Evolutionary conservation across 176 grass and related monocot species (phyloP).

Genomic region (Aegilops longissima): DNA sequence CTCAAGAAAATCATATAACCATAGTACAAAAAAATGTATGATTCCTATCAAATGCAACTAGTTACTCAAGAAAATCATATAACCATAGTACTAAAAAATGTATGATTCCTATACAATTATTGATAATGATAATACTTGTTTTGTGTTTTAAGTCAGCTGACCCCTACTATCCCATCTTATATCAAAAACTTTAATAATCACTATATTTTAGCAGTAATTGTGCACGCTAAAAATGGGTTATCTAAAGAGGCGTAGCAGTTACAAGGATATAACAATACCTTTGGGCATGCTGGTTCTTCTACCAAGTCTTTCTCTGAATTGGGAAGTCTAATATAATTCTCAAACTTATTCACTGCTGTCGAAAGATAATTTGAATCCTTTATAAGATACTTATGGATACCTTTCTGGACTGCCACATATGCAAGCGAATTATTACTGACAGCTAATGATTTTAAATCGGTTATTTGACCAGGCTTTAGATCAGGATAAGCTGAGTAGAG

Average conservation of each 20-base stretch:
- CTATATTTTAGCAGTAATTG: conserved; percentile 13
- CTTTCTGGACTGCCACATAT: conserved; percentile 56
- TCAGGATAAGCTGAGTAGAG: conserved; percentile 82
- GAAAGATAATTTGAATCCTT: conserved; percentile 70
- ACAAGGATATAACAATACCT: conserved; percentile 48
- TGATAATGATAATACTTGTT: not conserved
- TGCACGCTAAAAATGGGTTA: conserved; percentile 19
- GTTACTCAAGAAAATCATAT: not conserved
- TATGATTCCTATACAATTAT: conserved; percentile 24
- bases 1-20: not conserved
- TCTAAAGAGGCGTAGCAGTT: not conserved
- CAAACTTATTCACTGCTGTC: conserved; percentile 57
- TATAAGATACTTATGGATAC: conserved; percentile 80
- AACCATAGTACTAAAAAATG: not conserved
- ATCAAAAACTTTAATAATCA: conserved; percentile 20
- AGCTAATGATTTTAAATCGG: conserved; percentile 80
- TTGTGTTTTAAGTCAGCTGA: not conserved
- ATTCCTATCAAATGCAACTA: conserved; percentile 12
- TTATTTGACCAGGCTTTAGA: conserved; percentile 93
- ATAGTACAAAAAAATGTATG: not conserved
- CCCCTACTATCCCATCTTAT: not conserved
- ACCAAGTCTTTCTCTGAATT: conserved; percentile 64
- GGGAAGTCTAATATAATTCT: conserved; percentile 67
- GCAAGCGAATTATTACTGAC: conserved; percentile 82
- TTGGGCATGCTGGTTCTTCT: conserved; percentile 92